Conservation (phyloP, 106 monocot genomes). For the Xerophyta viscosa region DNA sequence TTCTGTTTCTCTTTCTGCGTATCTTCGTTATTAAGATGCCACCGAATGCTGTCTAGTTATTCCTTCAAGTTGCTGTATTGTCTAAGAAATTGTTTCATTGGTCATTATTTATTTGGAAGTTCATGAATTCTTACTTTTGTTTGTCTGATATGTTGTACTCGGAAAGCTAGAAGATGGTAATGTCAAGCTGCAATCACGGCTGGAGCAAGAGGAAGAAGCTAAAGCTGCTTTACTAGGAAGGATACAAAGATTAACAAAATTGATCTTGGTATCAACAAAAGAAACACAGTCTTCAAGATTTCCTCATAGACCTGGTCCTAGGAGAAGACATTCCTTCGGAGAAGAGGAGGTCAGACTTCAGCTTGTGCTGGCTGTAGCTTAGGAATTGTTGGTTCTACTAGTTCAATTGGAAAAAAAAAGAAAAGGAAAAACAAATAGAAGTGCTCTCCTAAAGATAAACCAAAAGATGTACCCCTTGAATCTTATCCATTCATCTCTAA, state of each 20-base stretch:
- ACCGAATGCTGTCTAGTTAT: no score
- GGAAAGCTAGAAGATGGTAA: constrained; percentile 92
- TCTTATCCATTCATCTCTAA: no score
- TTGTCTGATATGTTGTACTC: not conserved
- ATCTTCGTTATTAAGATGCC: no score
- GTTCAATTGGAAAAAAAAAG: no score
- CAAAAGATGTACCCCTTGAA: no score
- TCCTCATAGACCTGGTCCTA: constrained; percentile 41
- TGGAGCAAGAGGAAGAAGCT: constrained; percentile 96
- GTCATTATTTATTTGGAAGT: no score
- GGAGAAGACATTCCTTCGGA: constrained; percentile 85
- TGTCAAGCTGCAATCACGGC: constrained; percentile 89
- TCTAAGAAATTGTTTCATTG: no score
- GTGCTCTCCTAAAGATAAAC: not conserved
- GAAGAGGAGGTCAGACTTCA: constrained; percentile 87
- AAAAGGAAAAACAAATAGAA: no score
- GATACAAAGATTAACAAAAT: constrained; percentile 86
- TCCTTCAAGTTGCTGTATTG: no score
- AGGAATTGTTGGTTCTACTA: not conserved
- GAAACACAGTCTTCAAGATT: constrained; percentile 55
- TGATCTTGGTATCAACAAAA: constrained; percentile 97
- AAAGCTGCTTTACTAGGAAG: constrained; percentile 95
- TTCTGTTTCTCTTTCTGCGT: no score
- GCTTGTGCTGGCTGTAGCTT: no score
- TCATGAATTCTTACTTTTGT: no score